These are phyloP conservation scores for Erysimum cheiranthoides DNA, from an alignment of 345 rosid genomes.

Conservation along the genomic window DNA sequence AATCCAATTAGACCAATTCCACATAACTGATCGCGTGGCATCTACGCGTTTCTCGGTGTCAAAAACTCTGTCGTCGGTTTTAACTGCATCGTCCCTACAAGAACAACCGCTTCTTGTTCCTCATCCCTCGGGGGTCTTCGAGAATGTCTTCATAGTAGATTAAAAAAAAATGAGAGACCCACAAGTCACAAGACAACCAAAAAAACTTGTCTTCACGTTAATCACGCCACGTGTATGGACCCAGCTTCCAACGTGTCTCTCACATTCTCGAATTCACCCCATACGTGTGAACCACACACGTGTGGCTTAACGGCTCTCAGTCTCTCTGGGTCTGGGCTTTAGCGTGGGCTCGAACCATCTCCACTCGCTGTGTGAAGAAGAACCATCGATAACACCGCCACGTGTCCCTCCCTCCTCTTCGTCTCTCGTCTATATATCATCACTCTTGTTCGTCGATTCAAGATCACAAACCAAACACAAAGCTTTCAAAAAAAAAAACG, in stretches of 20 bases:
- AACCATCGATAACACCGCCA: slow-evolving; percentile 15
- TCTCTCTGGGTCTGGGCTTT: slow-evolving; percentile 21
- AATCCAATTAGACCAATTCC: not conserved
- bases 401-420: slow-evolving; percentile 33
- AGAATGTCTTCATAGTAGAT: not conserved
- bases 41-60: slow-evolving; percentile 1
- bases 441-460: slow-evolving; percentile 20
- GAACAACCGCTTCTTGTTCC: slow-evolving; percentile 10
- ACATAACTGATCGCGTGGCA: slow-evolving; percentile 6
- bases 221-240: slow-evolving; percentile 43
- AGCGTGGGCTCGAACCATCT: slow-evolving; percentile 29
- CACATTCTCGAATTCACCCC: slow-evolving; percentile 9
- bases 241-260: slow-evolving; percentile 38
- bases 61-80: not conserved
- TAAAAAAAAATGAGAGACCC: not conserved
- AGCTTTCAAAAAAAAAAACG: not conserved
- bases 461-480: slow-evolving; percentile 31
- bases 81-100: slow-evolving; percentile 4
- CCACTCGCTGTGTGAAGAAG: not conserved
- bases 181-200: not conserved
- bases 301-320: slow-evolving; percentile 24
- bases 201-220: slow-evolving; percentile 38
- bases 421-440: slow-evolving; percentile 30
- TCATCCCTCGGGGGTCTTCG: slow-evolving; percentile 35
- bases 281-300: slow-evolving; percentile 11